Base-by-base conservation (phyloP, 495 filamentous ascomycete species). In the Durotheca rogersii region DNA sequence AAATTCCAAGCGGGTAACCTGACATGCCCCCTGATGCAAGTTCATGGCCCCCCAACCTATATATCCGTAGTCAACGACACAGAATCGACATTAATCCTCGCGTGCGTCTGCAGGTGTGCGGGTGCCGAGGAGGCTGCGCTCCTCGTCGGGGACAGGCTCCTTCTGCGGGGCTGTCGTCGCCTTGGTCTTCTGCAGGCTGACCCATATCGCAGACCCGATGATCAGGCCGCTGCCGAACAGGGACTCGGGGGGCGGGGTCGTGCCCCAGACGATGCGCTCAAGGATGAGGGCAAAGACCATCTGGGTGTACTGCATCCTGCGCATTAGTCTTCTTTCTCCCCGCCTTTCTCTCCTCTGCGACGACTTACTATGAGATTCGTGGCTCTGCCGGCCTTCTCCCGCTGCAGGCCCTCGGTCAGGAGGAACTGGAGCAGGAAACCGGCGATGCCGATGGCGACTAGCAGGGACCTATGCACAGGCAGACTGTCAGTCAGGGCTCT, bases 361-460 rank as follows among this genome's bases (percentile, higher is more conserved):
- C 4, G 16, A 60, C 59, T 58, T 58, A 67, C 64, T 35, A 88
- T 73, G 83, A 92, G 89, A 41, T 84, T 88, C 1, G 88, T 91
- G 5, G 89, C 89, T 20, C 86, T 78, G 1, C 80, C 78, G 4
- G 80, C 81, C 41, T 72, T 72, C 52, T 75, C 86, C 20, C 86
- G 75, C 44, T 84, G 76, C 45, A 94, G 64, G 0, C 88, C 88
- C 6, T 85, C 81, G 0, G 89, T 91, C 2, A 94, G 66, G 12
- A 90, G 68, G 51, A 89, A 89, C 71, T 93, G 89, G 64, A 91
- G 74, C 17, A 85, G 57, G 57, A 94, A 93, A 0, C 89, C 89
- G 21, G 80, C 84, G 3, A 84, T 66, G 0, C 86, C 89, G 27
- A 94, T 65, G 7, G 81, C 80, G 0, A 81, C 15, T 2, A 93